Base-by-base conservation (phyloP, 306 rosid genomes). In the Quillaja saponaria region DNA sequence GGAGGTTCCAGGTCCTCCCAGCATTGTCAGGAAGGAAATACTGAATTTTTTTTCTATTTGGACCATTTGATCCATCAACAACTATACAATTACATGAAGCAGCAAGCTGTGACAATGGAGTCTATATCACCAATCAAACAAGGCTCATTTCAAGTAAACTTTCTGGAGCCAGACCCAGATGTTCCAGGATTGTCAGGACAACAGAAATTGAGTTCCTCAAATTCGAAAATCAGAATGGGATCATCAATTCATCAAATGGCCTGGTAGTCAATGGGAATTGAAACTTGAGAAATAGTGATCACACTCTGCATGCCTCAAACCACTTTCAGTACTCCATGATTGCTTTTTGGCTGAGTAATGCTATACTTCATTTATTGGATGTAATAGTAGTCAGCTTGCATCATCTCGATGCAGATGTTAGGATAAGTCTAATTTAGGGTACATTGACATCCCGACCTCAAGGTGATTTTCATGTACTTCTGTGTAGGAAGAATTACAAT, bases 11-110 rank as follows among this genome's bases (percentile, higher is more conserved):
- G 82, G 38, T 89, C 95, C 39, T 89, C 96, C 8, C 74, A 75
- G 34, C 85, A 79, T 42, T 31, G 61, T 10, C 65, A 49, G 8
- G 71, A 76, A 15, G 82, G 65, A 48, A 69, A 19, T 18, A 50
- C 66, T 17, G 88, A 77, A 33, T 82, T 74, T 50, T 86, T 96
- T 67, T 92, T 89, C 90, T 84, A 90, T 52, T 68, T 78, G 3
- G 84, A 92, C 49, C 83, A 84, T 42, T 49, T 63, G 14, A 89
- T 78, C 81, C 99, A 92, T 71, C 96, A 89, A 76, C 82, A 89
- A 59, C 87, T 89, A 64, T 89, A 86, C 71, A 71, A 54, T 50
- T 65, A 66, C 63, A 49, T 80, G 75, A 85, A 83, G 61, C 76
- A 72, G 48, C 87, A 81, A 84, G 86, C 95, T 7, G 69, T 13